These are phyloP conservation scores for Rhodomyrtus tomentosa DNA, from an alignment of 345 rosid species.

Conservation along the genomic window DNA sequence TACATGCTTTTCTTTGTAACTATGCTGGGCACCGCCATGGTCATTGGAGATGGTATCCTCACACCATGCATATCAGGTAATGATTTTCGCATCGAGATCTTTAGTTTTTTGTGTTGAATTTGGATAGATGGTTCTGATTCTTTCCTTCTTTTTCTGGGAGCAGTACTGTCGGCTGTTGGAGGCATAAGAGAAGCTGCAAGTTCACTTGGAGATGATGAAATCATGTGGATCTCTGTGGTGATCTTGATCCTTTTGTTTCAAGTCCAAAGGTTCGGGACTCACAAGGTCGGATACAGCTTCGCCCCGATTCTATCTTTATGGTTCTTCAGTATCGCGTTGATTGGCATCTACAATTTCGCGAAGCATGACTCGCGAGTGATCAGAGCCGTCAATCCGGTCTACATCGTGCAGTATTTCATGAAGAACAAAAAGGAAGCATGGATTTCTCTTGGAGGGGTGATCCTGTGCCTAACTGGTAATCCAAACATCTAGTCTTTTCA, in stretches of 20 bases:
- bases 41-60: conserved; percentile 30
- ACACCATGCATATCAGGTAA: conserved; percentile 24
- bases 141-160: neutral
- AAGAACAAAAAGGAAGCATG: conserved; percentile 13
- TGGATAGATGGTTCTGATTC: neutral
- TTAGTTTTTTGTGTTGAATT: neutral
- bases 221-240: conserved; percentile 25
- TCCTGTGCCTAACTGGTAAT: conserved; percentile 17
- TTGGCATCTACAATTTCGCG: conserved; percentile 15
- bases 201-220: neutral
- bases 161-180: conserved; percentile 22
- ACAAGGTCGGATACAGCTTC: conserved; percentile 16
- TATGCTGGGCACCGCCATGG: conserved; percentile 24
- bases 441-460: conserved; percentile 23
- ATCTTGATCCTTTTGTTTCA: conserved; percentile 12
- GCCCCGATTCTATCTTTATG: conserved; percentile 15
- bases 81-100: neutral
- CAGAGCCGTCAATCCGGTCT: conserved; percentile 14
- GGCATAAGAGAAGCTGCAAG: conserved; percentile 10
- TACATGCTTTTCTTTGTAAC: conserved; percentile 11
- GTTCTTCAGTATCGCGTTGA: conserved; percentile 5
- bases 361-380: conserved; percentile 11
- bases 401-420: conserved; percentile 10
- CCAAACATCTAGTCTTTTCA: neutral
- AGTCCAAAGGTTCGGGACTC: conserved; percentile 20